These are phyloP conservation scores for Suhomyces vadensis DNA, from an alignment of 805 yeast species.

Conservation along the genomic window DNA sequence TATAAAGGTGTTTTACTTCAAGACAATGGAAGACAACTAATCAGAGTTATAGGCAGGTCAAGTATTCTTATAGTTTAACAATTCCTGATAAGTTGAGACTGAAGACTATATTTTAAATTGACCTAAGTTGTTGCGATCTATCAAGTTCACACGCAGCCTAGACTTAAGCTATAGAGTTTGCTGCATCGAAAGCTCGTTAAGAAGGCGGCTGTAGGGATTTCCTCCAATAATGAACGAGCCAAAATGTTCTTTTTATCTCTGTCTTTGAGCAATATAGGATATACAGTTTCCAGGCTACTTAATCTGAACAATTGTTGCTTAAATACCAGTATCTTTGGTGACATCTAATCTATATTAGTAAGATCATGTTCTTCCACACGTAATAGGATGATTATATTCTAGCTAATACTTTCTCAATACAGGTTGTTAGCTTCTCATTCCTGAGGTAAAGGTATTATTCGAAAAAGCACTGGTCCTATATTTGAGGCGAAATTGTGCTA, in stretches of 20 bases:
- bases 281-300: conserved; percentile 15
- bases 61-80: conserved; percentile 4
- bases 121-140: conserved; percentile 2
- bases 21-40: conserved; percentile 22
- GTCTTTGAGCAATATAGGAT: background rate
- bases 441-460: too few relatives aligned
- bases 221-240: conserved; percentile 5
- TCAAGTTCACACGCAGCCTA: conserved; percentile 7
- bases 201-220: conserved; percentile 3
- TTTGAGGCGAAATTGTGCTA: too few relatives aligned
- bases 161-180: background rate
- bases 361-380: conserved; percentile 10
- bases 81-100: conserved; percentile 9
- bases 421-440: too few relatives aligned
- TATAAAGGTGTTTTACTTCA: conserved; percentile 58
- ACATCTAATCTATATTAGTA: conserved; percentile 10
- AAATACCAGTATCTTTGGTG: conserved; percentile 16
- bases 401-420: too few relatives aligned
- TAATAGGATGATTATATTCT: too few relatives aligned
- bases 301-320: conserved; percentile 17
- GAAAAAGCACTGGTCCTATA: too few relatives aligned
- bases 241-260: conserved; percentile 6
- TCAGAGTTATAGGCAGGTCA: background rate
- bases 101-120: conserved; percentile 2
- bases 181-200: conserved; percentile 1